Evolutionary conservation across 352 stramenopile genomes (phyloP).

Genomic region (Pilasporangium apinafurcum): DNA sequence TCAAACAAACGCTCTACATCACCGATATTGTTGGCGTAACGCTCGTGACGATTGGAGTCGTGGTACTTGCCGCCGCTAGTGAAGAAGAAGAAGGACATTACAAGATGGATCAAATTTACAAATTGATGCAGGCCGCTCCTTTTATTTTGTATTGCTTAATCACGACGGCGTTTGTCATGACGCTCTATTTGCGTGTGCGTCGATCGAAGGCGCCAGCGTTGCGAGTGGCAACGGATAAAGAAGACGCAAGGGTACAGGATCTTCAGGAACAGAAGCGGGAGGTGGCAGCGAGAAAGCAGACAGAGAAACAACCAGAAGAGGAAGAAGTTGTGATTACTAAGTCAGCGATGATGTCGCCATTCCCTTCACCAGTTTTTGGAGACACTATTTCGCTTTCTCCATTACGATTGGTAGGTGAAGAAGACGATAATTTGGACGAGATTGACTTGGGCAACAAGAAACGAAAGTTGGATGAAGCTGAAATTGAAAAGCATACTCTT

Average conservation of each 20-base stretch:
- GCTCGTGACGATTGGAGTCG: conserved; percentile 71
- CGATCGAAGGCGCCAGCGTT: conserved; percentile 75
- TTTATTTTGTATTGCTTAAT: conserved; percentile 83
- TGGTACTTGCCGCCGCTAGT: conserved; percentile 69
- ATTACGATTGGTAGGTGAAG: conserved; percentile 28
- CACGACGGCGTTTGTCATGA: conserved; percentile 79
- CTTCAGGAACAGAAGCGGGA: conserved; percentile 52
- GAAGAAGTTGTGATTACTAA: conserved; percentile 24
- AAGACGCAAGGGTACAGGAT: conserved; percentile 34
- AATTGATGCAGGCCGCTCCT: conserved; percentile 66
- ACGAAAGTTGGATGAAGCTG: conserved; percentile 47
- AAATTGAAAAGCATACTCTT: conserved; percentile 80
- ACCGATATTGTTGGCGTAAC: conserved; percentile 74
- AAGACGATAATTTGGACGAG: conserved; percentile 53
- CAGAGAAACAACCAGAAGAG: conserved; percentile 12
- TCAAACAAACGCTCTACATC: conserved; percentile 82
- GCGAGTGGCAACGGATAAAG: conserved; percentile 54
- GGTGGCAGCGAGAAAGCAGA: conserved; percentile 20
- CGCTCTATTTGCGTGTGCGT: conserved; percentile 72
- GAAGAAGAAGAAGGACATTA: conserved; percentile 71
- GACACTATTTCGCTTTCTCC: conserved; percentile 43
- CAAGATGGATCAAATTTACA: conserved; percentile 84
- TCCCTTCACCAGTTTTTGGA: conserved; percentile 62
- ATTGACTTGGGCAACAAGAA: conserved; percentile 32
- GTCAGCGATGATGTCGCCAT: conserved; percentile 73